phyloP scores from a whole-genome alignment of 2,329 filamentous ascomycete genomes.

The Diaporthe eres region DNA sequence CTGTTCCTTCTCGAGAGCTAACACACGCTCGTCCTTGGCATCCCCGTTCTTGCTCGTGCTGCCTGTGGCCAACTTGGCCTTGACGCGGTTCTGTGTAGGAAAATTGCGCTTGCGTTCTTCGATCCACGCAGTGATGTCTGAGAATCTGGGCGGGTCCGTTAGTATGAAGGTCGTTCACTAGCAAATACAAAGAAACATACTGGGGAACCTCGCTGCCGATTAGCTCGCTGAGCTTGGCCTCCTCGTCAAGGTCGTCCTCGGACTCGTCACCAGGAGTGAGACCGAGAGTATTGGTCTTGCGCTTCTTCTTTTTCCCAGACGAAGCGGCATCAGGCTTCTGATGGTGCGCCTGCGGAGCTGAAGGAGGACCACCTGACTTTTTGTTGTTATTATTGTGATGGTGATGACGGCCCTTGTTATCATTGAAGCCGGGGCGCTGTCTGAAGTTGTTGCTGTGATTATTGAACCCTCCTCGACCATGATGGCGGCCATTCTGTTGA shows the following conservation, averaged over 20 bases:
- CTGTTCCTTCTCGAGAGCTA: constrained; percentile 66
- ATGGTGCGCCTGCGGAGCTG: constrained; percentile 51
- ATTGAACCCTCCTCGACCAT: constrained; percentile 55
- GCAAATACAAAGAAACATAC: constrained; percentile 56
- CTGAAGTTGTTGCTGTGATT: constrained; percentile 48
- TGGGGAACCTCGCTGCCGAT: constrained; percentile 69
- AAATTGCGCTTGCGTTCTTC: constrained; percentile 84
- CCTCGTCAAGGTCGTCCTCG: constrained; percentile 80
- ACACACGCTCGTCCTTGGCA: constrained; percentile 57
- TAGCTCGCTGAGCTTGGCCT: constrained; percentile 68
- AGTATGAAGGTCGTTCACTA: constrained; percentile 14
- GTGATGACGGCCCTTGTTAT: constrained; percentile 53
- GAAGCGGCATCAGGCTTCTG: constrained; percentile 67
- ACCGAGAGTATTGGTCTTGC: constrained; percentile 79
- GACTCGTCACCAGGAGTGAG: constrained; percentile 77
- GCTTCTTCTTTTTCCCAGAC: constrained; percentile 77
- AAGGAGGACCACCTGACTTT: constrained; percentile 48
- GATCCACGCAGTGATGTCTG: constrained; percentile 85
- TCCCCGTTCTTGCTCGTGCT: constrained; percentile 75
- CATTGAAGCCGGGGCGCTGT: constrained; percentile 54
- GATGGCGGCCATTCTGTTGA: constrained; percentile 54
- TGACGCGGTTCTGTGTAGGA: constrained; percentile 81
- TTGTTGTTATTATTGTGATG: constrained; percentile 48
- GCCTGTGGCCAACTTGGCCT: constrained; percentile 70
- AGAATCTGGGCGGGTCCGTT: constrained; percentile 59